Base-by-base conservation (phyloP, 2,329 filamentous ascomycete genomes). In the Ascochyta clinopodiicola region DNA sequence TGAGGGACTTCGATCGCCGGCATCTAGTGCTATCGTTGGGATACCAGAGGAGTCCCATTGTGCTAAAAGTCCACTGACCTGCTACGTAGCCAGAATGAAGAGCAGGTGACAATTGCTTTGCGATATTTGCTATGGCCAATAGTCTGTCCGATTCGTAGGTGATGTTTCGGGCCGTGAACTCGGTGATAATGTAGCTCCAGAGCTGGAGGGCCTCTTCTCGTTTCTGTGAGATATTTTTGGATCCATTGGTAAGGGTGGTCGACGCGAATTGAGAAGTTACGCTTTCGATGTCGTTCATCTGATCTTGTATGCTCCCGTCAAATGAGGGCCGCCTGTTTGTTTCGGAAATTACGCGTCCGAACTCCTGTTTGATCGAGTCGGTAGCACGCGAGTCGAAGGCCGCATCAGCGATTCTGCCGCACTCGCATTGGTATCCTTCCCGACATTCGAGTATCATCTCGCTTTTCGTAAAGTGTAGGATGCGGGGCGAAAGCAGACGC, bases 371-470 rank as follows among this genome's bases (percentile, higher is more conserved):
- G 40, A 75, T 61, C 1, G 64, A 66, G 45, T 75, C 71, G 9
- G 68, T 73, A 24, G 68, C 63, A 24, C 72, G 63, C 8, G 71
- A 66, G 44, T 75, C 71, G 45, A 66, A 73, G 0, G 52, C 61
- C 8, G 56, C 45, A 37, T 74, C 61, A n/a, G 66, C 62, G 21
- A 75, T 72, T 10, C 71, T 62, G 25, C 69, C 71, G 44, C 72
- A 75, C 56, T 75, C 72, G 56, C 72, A 75, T 40, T 72, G 70
- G 44, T 72, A 71, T 24, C 64, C 68, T 60, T 74, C 65, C 34
- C 70, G 63, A 27, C 76, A 78, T 57, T 74, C 72, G 12, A 74
- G 47, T 34, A 74, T 70, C 69, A 74, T 71, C 38, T 74, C 72
- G 46, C 66, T 72, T 40, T 66, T 67, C 6, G 71, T 73, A 39